Percentiles rank a stretch among this genome's conserved stretches.
Evolutionary conservation across 306 rosid genomes (phyloP).

Genomic region (Lathyrus sativus): DNA sequence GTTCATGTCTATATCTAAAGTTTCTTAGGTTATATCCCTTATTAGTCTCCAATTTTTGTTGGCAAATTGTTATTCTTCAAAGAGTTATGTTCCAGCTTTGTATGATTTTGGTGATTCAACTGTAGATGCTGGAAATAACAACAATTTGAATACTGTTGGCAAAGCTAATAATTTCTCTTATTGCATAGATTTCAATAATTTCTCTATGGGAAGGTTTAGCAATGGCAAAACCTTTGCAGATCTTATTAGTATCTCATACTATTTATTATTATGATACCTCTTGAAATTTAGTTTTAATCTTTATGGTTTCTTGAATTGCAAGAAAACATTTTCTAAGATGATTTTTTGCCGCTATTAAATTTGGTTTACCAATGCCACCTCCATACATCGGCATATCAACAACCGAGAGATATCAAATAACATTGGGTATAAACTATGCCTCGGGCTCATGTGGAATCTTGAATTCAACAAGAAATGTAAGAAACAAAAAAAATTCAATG

Average conservation of each 20-base stretch:
- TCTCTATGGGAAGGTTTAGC: background rate
- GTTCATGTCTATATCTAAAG: background rate
- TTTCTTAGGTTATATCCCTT: background rate
- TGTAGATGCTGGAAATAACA: conserved; percentile 21
- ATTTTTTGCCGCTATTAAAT: background rate
- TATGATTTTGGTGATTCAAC: conserved; percentile 28
- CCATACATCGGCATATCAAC: background rate
- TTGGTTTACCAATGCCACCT: conserved; percentile 27
- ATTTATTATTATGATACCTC: too few relatives aligned
- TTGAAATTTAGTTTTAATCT: too few relatives aligned
- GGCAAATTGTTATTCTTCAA: background rate
- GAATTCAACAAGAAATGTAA: conserved; percentile 18
- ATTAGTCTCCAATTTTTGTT: conserved; percentile 2
- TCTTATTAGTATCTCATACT: too few relatives aligned
- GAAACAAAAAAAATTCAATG: background rate
- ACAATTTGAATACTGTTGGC: conserved; percentile 8
- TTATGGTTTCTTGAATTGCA: background rate
- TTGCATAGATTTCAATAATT: conserved; percentile 20
- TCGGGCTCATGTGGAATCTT: conserved; percentile 21
- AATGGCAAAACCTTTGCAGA: conserved; percentile 27
- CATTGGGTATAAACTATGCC: conserved; percentile 6
- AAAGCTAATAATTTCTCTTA: conserved; percentile 4
- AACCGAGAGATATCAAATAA: conserved; percentile 12
- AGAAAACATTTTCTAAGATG: background rate
- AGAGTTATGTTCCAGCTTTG: conserved; percentile 19